Conservation (phyloP, 2,329 filamentous ascomycete genomes). For the Teratosphaeria nubilosa region DNA sequence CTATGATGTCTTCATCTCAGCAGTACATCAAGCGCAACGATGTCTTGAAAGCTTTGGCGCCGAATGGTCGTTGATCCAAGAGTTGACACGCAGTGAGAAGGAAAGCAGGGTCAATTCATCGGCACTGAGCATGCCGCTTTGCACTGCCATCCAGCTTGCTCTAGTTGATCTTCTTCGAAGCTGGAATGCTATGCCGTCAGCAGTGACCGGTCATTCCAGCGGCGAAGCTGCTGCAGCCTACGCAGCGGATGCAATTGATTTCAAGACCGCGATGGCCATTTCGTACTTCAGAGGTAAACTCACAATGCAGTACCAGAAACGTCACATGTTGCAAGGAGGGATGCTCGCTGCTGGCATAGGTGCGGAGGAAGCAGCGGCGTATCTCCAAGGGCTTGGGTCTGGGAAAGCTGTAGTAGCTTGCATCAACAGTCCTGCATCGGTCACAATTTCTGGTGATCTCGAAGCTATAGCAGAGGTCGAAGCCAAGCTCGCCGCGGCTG, state of each 20-base stretch:
- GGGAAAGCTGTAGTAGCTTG: no score
- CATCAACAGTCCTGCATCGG: no score
- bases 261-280: conserved; percentile 7
- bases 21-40: background rate
- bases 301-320: background rate
- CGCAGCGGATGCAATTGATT: conserved; percentile 14
- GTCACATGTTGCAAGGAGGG: background rate
- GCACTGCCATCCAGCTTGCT: conserved; percentile 46
- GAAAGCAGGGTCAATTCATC: conserved; percentile 10
- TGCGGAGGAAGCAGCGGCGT: background rate
- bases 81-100: conserved; percentile 7
- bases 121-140: conserved; percentile 41
- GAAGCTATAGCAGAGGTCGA: no score
- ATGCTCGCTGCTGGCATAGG: background rate
- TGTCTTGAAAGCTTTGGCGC: background rate
- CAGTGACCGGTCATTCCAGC: conserved; percentile 22
- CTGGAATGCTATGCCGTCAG: conserved; percentile 10
- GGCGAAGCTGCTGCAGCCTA: conserved; percentile 28
- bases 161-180: conserved; percentile 32
- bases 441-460: no score
- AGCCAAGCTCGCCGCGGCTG: no score
- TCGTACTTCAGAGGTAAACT: conserved; percentile 14
- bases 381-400: no score
- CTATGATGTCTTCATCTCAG: background rate
- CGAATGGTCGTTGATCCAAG: background rate